Conservation (phyloP, 768 basidiomycete genomes). For the Trametes maxima region DNA sequence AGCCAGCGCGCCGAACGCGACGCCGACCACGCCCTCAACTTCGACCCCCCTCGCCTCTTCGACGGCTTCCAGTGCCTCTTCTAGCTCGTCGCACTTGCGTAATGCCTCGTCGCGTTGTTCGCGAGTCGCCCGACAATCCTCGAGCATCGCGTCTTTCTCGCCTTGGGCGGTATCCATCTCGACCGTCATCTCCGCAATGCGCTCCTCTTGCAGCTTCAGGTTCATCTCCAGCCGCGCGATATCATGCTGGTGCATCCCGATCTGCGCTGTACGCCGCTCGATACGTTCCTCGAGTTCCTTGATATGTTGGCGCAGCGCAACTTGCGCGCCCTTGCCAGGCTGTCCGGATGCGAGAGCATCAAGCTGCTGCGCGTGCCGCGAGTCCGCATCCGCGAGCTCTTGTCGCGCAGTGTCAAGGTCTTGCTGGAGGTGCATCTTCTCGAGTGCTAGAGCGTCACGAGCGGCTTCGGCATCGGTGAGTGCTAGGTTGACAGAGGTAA, state of each 20-base stretch:
- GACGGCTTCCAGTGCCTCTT: conserved; percentile 57
- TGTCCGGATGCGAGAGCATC: conserved; percentile 52
- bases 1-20: conserved; percentile 23
- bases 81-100: conserved; percentile 56
- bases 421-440: conserved; percentile 60
- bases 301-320: conserved; percentile 62
- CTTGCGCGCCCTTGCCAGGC: conserved; percentile 47
- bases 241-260: conserved; percentile 80
- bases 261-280: conserved; percentile 67
- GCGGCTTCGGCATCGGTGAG: conserved; percentile 64
- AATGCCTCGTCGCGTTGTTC: conserved; percentile 71
- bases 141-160: conserved; percentile 80
- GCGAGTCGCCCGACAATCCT: conserved; percentile 79
- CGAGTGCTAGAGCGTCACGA: conserved; percentile 65
- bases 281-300: conserved; percentile 69
- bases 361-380: conserved; percentile 68
- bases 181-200: conserved; percentile 64
- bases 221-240: conserved; percentile 78
- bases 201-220: conserved; percentile 71
- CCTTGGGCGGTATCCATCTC: conserved; percentile 68
- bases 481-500: conserved; percentile 47
- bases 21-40: conserved; percentile 28
- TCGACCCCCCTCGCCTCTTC: conserved; percentile 32
- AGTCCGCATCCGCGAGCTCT: conserved; percentile 58
- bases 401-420: conserved; percentile 57